phyloP scores from a whole-genome alignment of 176 grass and related monocot species.

The Triticum turgidum region DNA sequence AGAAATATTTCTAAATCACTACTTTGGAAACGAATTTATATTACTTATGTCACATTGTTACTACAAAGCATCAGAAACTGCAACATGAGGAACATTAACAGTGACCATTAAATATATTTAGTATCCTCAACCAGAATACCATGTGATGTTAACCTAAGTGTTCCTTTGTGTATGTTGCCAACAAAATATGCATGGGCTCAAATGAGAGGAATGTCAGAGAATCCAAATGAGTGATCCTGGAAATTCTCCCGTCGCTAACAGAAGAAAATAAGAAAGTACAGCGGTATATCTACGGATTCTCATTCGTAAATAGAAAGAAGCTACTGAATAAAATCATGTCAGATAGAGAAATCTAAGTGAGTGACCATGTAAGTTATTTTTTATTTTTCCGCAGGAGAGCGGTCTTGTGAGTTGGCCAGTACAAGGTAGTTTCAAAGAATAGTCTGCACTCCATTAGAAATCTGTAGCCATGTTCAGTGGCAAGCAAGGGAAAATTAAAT shows the following conservation, averaged over 20 bases:
- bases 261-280: background rate
- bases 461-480: background rate
- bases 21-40: background rate
- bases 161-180: background rate
- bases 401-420: background rate
- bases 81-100: background rate
- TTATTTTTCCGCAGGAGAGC: background rate
- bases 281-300: background rate
- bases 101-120: background rate
- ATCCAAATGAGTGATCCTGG: no score
- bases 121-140: background rate
- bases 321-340: background rate
- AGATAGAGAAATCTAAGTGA: background rate
- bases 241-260: no score
- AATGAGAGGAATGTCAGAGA: background rate
- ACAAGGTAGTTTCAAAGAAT: background rate
- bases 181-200: background rate
- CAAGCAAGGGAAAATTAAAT: background rate
- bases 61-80: background rate
- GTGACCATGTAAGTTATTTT: background rate
- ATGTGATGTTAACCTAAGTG: background rate
- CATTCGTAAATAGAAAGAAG: background rate
- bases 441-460: background rate
- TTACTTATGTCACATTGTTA: background rate
- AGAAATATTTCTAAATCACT: constrained; percentile 6